These are phyloP conservation scores for Rhizopogon sp. DNA, from an alignment of 768 basidiomycete species.

Conservation along the genomic window DNA sequence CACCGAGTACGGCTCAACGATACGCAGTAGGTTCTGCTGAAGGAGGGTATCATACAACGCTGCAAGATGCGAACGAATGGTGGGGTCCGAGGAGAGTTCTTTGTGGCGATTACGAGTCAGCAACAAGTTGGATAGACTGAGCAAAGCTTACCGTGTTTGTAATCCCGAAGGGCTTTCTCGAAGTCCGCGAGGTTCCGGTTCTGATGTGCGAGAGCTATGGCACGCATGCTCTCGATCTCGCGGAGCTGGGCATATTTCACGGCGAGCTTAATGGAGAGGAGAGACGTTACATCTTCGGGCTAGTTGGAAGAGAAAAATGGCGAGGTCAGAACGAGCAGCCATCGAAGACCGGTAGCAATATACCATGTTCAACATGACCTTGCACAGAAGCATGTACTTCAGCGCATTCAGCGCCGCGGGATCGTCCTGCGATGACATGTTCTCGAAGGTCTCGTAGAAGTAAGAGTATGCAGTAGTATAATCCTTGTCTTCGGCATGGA, in stretches of 20 bases:
- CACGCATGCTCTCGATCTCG: constrained; percentile 95
- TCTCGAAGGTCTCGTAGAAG: constrained; percentile 97
- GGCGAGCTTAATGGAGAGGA: constrained; percentile 84
- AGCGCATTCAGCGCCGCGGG: constrained; percentile 73
- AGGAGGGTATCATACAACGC: constrained; percentile 94
- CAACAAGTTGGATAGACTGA: background rate
- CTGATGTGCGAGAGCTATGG: constrained; percentile 91
- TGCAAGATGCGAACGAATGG: constrained; percentile 91
- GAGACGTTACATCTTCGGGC: constrained; percentile 91
- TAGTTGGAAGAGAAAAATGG: constrained; percentile 24
- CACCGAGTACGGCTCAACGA: constrained; percentile 92
- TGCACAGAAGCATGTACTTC: constrained; percentile 98
- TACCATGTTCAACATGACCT: constrained; percentile 95
- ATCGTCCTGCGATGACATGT: constrained; percentile 72
- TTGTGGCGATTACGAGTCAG: background rate
- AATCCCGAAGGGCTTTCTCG: constrained; percentile 81
- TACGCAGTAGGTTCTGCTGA: constrained; percentile 91
- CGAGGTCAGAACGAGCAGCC: background rate
- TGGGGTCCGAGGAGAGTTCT: constrained; percentile 95
- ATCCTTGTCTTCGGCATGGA: constrained; percentile 97
- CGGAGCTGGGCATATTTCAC: constrained; percentile 80
- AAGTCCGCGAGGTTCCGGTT: constrained; percentile 87
- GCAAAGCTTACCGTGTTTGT: constrained; percentile 59
- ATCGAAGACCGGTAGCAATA: constrained; percentile 21
- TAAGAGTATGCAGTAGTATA: constrained; percentile 97